These are phyloP conservation scores for Ananas comosus DNA, from an alignment of 176 grass and related monocot genomes.

Conservation along the genomic window DNA sequence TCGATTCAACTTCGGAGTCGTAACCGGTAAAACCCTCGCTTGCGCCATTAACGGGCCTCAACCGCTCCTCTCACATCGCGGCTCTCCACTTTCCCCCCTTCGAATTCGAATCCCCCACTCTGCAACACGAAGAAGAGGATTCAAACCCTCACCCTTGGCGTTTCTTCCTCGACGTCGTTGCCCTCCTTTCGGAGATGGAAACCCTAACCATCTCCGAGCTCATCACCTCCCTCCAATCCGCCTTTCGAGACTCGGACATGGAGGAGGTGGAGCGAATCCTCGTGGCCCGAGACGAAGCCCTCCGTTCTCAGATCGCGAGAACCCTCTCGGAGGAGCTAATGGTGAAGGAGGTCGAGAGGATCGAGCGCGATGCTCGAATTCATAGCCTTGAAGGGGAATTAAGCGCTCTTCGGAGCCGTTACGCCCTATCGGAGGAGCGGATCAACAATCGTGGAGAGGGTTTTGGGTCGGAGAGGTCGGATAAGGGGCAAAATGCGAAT, in stretches of 20 bases:
- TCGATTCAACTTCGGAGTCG: too few relatives aligned
- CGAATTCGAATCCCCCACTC: too few relatives aligned
- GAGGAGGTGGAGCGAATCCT: neutral
- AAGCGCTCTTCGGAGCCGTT: conserved; percentile 1
- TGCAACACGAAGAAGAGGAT: too few relatives aligned
- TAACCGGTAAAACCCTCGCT: too few relatives aligned
- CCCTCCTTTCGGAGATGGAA: neutral
- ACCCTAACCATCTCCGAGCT: neutral
- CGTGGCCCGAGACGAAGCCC: neutral
- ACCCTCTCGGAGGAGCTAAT: conserved; percentile 23
- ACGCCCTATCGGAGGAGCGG: neutral
- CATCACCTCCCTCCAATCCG: too few relatives aligned
- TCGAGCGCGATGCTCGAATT: conserved; percentile 31
- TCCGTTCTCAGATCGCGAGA: conserved; percentile 30
- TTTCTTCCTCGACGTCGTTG: neutral
- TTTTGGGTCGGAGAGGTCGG: neutral
- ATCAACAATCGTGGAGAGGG: neutral
- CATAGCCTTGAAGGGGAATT: conserved; percentile 37
- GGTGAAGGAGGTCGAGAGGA: conserved; percentile 22
- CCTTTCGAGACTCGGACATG: too few relatives aligned
- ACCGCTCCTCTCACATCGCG: too few relatives aligned
- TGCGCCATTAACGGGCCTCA: too few relatives aligned
- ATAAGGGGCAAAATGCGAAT: neutral
- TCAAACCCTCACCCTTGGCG: too few relatives aligned
- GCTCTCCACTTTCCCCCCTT: too few relatives aligned